A percentile compares a stretch with the other conserved stretches of the same genome.
These are phyloP conservation scores for Rhododendron molle DNA, from an alignment of 148 eudicot species.

Conservation along the genomic window DNA sequence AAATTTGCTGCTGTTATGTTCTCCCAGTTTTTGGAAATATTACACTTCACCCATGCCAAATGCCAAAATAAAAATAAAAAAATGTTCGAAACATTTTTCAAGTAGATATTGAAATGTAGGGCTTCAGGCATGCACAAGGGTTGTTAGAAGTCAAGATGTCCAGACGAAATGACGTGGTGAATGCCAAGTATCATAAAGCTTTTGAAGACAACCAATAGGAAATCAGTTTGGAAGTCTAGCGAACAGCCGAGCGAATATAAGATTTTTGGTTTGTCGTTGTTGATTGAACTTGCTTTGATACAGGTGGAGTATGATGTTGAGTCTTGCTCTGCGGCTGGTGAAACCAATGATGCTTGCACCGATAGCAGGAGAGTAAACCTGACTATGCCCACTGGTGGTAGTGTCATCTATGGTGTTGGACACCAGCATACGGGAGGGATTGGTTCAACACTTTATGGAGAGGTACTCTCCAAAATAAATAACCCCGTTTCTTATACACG, in stretches of 20 bases:
- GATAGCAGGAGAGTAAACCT: constrained; percentile 43
- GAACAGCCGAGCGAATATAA: background rate
- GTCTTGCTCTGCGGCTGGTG: constrained; percentile 35
- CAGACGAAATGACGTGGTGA: background rate
- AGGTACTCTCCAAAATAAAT: constrained; percentile 36
- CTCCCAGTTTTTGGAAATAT: background rate
- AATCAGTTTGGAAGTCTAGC: background rate
- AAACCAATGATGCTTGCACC: constrained; percentile 26
- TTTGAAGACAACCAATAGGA: background rate
- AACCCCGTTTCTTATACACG: background rate
- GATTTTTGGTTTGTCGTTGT: background rate
- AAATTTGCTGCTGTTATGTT: background rate
- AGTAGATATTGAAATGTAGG: background rate
- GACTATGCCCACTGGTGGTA: constrained; percentile 57
- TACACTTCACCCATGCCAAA: background rate
- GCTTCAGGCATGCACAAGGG: background rate
- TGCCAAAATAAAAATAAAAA: background rate
- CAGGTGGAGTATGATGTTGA: constrained; percentile 70
- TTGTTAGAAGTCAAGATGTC: background rate
- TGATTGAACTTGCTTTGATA: background rate
- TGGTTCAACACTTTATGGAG: background rate
- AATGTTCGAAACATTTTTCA: background rate
- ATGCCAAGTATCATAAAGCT: background rate
- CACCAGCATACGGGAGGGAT: constrained; percentile 74
- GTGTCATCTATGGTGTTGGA: constrained; percentile 69